Evolutionary conservation across 805 yeast genomes (phyloP).

Genomic region (Cephaloascus fragrans): DNA sequence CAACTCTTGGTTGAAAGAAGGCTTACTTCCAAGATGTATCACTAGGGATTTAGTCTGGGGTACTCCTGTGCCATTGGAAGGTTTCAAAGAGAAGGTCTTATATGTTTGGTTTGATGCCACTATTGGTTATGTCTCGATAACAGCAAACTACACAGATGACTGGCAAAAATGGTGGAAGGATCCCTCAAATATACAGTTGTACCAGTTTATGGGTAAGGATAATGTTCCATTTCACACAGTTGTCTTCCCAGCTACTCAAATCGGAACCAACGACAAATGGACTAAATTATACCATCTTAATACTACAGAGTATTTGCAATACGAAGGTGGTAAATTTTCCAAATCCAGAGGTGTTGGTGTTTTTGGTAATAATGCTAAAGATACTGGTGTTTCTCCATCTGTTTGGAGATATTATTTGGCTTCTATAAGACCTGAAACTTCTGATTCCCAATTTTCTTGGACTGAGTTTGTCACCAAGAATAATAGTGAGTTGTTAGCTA

Average conservation of each 20-base stretch:
- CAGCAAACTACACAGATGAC: slow-evolving; percentile 75
- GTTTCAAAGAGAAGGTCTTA: slow-evolving; percentile 78
- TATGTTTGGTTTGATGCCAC: slow-evolving; percentile 99
- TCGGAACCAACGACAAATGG: slow-evolving; percentile 88
- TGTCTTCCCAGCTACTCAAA: slow-evolving; percentile 87
- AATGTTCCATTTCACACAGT: slow-evolving; percentile 98
- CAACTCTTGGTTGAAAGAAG: slow-evolving; percentile 88
- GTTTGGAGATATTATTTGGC: slow-evolving; percentile 98
- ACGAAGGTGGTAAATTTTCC: slow-evolving; percentile 97
- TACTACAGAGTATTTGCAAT: slow-evolving; percentile 94
- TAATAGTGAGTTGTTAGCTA: slow-evolving; percentile 88
- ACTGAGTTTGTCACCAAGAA: slow-evolving; percentile 88
- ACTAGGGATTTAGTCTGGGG: slow-evolving; percentile 98
- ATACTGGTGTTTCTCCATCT: slow-evolving; percentile 80
- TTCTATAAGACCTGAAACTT: slow-evolving; percentile 86
- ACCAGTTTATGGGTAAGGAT: slow-evolving; percentile 99
- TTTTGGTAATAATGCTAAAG: slow-evolving; percentile 95
- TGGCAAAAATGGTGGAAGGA: slow-evolving; percentile 95
- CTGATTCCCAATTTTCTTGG: slow-evolving; percentile 98
- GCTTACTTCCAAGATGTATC: slow-evolving; percentile 88
- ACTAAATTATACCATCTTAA: slow-evolving; percentile 82
- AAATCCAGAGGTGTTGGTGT: slow-evolving; percentile 98
- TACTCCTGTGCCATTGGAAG: slow-evolving; percentile 90
- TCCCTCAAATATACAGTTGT: slow-evolving; percentile 80
- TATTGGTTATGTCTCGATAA: slow-evolving; percentile 92